Evolutionary conservation across 345 rosid species (phyloP).

Genomic region (Euphorbia lathyris): DNA sequence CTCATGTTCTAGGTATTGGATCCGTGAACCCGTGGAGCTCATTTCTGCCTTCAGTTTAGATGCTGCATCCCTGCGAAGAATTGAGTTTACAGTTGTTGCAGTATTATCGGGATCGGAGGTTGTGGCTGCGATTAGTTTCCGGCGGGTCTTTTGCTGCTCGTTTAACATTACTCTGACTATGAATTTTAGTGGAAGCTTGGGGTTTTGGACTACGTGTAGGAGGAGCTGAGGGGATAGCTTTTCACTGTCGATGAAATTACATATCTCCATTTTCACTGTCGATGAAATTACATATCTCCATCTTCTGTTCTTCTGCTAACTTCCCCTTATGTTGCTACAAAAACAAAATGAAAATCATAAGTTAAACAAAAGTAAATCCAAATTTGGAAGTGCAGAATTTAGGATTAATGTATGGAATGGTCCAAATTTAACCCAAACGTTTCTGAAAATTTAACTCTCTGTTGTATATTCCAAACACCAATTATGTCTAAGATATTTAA

Average conservation of each 20-base stretch:
- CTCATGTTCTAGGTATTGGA: constrained; percentile 65
- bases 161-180: constrained; percentile 77
- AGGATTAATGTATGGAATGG: no score
- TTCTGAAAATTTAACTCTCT: no score
- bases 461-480: no score
- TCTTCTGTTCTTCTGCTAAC: constrained; percentile 61
- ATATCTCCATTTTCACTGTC: constrained; percentile 69
- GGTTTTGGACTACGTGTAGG: constrained; percentile 77
- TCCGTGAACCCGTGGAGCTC: constrained; percentile 63
- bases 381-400: no score
- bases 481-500: no score
- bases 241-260: constrained; percentile 65
- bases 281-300: constrained; percentile 51
- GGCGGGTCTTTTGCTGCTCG: constrained; percentile 75
- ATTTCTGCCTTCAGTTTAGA: constrained; percentile 63
- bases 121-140: constrained; percentile 40
- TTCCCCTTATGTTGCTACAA: constrained; percentile 50
- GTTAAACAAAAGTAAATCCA: no score
- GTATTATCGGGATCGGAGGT: constrained; percentile 4
- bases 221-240: constrained; percentile 66
- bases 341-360: background rate
- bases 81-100: constrained; percentile 61
- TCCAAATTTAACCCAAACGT: no score
- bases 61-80: constrained; percentile 71
- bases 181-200: constrained; percentile 70